Evolutionary conservation across 225 moss, liverwort and hornwort genomes (phyloP), one percentile per base, ranked within the genome.

Genomic region (Takakia lepidozioides): DNA sequence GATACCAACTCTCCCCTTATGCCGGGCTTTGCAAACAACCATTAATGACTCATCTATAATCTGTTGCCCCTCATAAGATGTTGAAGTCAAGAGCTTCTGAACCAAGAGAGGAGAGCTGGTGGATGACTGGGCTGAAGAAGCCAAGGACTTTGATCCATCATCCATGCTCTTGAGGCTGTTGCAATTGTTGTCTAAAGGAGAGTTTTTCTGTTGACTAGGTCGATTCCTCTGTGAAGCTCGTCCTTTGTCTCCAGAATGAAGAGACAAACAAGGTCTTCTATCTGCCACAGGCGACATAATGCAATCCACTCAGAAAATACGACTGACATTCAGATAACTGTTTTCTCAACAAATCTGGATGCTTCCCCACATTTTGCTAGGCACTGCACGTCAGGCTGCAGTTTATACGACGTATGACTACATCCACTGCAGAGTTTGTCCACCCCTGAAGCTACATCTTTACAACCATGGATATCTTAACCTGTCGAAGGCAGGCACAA

Each of bases 1-100:
- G 3, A 82, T 87, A 26, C 98, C 98, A 30, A 91, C 98, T 56
- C 91, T 62, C 25, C 90, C 95, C 54, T 78, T 98, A 40, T 98
- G 78, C 14, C 75, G 85, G 1, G 85, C 82, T 64, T 54, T 67
- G 51, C 63, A 57, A 57, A 64, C 63, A 51, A 70, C 63, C 32
- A 74, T 63, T 40, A 50, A 52, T 52, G 37, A 38, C 30, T 55
- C 39, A 25, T 66, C 69, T 27, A 28, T 24, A 0, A 28, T 41
- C 25, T 73, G 65, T 35, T 78, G 59, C 7, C 46, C 73, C 27
- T 73, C 72, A 13, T 73, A 79, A 19, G 62, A 66, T 40, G 66
- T 74, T 25, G 70, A 66, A 42, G 66, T 56, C 5, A 50, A 36
- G 35, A 59, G 59, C 26, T 53, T 66, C 13, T 70, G 59, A 20